These are phyloP conservation scores for Boletus pseudopeckii DNA, from an alignment of 768 basidiomycete genomes.

Conservation along the genomic window DNA sequence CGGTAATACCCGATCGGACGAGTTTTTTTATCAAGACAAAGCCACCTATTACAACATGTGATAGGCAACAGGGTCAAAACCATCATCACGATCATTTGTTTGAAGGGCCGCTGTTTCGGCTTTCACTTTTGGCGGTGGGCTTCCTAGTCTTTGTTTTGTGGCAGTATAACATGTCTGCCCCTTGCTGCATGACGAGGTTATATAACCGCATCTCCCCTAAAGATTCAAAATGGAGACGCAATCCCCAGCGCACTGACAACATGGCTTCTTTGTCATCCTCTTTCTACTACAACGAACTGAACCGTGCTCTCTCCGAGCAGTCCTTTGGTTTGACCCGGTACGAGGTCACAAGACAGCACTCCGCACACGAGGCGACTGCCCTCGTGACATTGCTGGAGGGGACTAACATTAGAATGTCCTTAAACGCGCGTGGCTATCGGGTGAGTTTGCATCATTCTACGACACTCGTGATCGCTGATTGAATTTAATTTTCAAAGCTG, in stretches of 20 bases:
- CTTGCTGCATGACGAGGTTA: constrained; percentile 27
- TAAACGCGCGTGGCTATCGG: constrained; percentile 55
- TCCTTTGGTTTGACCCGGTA: constrained; percentile 52
- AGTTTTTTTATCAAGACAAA: constrained; percentile 6
- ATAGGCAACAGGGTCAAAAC: constrained; percentile 30
- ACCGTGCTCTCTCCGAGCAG: constrained; percentile 54
- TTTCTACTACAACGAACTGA: constrained; percentile 47
- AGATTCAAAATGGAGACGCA: constrained; percentile 18
- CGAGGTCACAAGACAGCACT: constrained; percentile 34
- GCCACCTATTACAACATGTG: constrained; percentile 15
- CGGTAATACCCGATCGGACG: constrained; percentile 10
- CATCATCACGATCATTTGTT: constrained; percentile 11
- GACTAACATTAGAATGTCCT: constrained; percentile 39
- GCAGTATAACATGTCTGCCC: constrained; percentile 23
- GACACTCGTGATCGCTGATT: constrained; percentile 7
- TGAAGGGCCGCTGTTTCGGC: constrained; percentile 16
- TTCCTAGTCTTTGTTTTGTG: constrained; percentile 1
- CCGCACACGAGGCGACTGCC: constrained; percentile 49
- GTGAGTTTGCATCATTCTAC: constrained; percentile 33
- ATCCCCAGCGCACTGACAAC: background rate
- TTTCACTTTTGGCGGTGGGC: constrained; percentile 14
- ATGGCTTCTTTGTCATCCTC: constrained; percentile 21
- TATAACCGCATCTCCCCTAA: constrained; percentile 23
- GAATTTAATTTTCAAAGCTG: constrained; percentile 18
- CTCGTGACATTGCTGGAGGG: constrained; percentile 58